A percentile compares a stretch with the other conserved stretches of the same genome.
Conservation (phyloP, 1,284 basidiomycete genomes). For the Pterulicium gracile region DNA sequence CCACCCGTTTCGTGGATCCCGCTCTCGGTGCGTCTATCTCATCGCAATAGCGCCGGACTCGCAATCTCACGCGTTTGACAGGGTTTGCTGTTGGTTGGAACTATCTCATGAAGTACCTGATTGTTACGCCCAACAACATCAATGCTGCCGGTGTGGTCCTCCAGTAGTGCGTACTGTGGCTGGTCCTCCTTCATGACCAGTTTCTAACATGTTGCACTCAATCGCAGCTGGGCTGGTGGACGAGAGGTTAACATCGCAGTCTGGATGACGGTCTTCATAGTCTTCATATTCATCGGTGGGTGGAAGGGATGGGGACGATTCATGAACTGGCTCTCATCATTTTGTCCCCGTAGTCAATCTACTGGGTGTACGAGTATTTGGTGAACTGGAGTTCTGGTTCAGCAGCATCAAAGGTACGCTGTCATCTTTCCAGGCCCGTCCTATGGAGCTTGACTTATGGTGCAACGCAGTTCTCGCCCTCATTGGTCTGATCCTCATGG, state of each 20-base stretch:
- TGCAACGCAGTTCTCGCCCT: slow-evolving; percentile 34
- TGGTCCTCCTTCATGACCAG: not conserved
- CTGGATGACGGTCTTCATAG: slow-evolving; percentile 19
- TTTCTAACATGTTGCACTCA: not conserved
- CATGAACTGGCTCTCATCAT: slow-evolving; percentile 38
- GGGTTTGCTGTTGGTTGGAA: slow-evolving; percentile 41
- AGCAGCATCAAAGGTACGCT: slow-evolving; percentile 35
- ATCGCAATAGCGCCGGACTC: not conserved
- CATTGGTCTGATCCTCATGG: slow-evolving; percentile 50
- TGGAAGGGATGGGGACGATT: slow-evolving; percentile 19
- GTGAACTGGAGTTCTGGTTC: slow-evolving; percentile 53
- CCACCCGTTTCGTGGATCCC: slow-evolving; percentile 40
- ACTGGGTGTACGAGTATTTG: slow-evolving; percentile 39
- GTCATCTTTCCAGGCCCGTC: not conserved
- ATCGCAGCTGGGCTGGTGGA: slow-evolving; percentile 39
- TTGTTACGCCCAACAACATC: slow-evolving; percentile 40
- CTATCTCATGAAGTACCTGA: slow-evolving; percentile 36
- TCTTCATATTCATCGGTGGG: slow-evolving; percentile 2
- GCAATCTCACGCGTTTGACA: not conserved
- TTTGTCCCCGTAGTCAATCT: slow-evolving; percentile 45
- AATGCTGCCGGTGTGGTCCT: slow-evolving; percentile 53
- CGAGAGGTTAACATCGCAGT: slow-evolving; percentile 49
- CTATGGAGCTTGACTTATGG: slow-evolving; percentile 1
- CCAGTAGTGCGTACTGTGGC: slow-evolving; percentile 20
- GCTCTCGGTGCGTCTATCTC: slow-evolving; percentile 27